A percentile compares a stretch with the other conserved stretches of the same genome.
Evolutionary conservation across 257 asterid species (phyloP).

Genomic region (Nicotiana undulata): DNA sequence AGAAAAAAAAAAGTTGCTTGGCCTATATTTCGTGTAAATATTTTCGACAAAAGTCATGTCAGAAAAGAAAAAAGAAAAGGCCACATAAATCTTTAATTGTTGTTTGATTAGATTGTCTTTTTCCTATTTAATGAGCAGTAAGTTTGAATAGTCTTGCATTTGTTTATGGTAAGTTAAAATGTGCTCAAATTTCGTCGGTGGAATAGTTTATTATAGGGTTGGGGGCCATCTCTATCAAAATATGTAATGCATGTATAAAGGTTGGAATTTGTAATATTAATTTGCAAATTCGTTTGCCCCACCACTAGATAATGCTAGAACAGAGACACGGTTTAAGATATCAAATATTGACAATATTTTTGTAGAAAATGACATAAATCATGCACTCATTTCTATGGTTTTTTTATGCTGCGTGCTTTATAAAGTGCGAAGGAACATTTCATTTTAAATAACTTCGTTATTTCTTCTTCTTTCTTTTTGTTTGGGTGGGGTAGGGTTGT

Average conservation of each 20-base stretch:
- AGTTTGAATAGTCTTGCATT: neutral
- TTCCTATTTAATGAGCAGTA: neutral
- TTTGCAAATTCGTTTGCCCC: neutral
- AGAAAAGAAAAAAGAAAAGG: neutral
- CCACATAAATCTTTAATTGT: neutral
- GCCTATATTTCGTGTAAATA: neutral
- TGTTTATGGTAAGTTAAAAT: too few relatives aligned
- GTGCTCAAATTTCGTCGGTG: slow-evolving; percentile 25
- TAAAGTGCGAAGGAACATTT: too few relatives aligned
- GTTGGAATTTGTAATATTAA: neutral
- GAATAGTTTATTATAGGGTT: neutral
- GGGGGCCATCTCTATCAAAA: neutral
- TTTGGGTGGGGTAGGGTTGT: too few relatives aligned
- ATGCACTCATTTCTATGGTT: too few relatives aligned
- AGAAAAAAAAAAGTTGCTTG: neutral
- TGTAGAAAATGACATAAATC: too few relatives aligned
- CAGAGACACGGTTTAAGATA: neutral
- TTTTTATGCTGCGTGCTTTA: too few relatives aligned
- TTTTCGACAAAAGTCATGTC: neutral
- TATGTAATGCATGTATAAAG: too few relatives aligned
- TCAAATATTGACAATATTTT: neutral
- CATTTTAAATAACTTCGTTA: too few relatives aligned
- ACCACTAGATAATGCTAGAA: neutral
- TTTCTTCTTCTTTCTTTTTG: too few relatives aligned
- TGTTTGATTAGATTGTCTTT: neutral